Percentiles rank a stretch among this genome's conserved stretches.
Evolutionary conservation across 352 stramenopile genomes (phyloP).

Genomic region (Elongisporangium prolatum): DNA sequence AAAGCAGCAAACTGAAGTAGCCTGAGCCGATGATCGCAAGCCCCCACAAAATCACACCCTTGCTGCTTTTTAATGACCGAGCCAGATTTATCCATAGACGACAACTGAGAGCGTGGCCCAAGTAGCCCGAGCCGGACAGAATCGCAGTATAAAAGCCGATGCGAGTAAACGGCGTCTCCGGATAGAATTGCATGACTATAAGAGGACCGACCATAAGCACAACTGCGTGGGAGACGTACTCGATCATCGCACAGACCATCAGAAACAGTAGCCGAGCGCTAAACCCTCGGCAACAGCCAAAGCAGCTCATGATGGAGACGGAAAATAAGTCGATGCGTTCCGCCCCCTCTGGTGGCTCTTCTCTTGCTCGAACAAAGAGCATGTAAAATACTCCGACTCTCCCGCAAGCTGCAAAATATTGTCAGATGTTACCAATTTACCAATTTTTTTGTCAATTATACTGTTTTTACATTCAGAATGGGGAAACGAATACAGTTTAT

Average conservation of each 20-base stretch:
- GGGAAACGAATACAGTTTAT: background rate
- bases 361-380: background rate
- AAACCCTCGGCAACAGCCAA: slow-evolving; percentile 59
- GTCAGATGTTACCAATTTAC: too few relatives aligned
- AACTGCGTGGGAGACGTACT: slow-evolving; percentile 71
- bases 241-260: slow-evolving; percentile 72
- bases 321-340: background rate
- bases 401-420: background rate
- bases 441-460: too few relatives aligned
- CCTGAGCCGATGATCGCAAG: slow-evolving; percentile 59
- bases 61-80: slow-evolving; percentile 65
- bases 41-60: slow-evolving; percentile 80
- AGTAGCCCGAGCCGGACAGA: slow-evolving; percentile 55
- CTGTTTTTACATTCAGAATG: too few relatives aligned
- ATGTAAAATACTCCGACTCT: background rate
- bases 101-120: slow-evolving; percentile 67
- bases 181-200: slow-evolving; percentile 77
- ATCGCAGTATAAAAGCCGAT: slow-evolving; percentile 77
- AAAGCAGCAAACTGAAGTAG: slow-evolving; percentile 72
- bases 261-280: slow-evolving; percentile 76
- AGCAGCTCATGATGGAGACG: slow-evolving; percentile 18
- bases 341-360: background rate
- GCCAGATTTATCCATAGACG: slow-evolving; percentile 79
- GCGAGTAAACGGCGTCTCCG: slow-evolving; percentile 60
- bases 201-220: slow-evolving; percentile 66